Conservation (phyloP, 139 green algal species). For the Coelastrella sp. region DNA sequence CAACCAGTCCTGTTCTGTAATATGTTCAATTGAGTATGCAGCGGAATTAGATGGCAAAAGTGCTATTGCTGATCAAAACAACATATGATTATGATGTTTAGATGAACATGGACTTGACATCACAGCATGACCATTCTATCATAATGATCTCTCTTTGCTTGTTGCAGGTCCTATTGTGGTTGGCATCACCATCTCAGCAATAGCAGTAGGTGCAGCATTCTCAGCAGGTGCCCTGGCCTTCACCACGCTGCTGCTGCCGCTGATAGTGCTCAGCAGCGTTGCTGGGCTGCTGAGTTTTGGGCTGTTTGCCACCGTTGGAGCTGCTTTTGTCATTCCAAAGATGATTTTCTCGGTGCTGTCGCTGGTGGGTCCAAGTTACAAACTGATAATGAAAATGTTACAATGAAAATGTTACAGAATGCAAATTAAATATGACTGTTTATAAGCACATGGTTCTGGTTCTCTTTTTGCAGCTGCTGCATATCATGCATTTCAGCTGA, state of each 20-base stretch:
- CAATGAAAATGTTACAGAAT: too few species aligned
- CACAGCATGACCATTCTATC: not conserved
- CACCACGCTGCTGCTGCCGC: conserved; percentile 29
- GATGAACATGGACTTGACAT: not conserved
- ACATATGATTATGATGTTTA: not conserved
- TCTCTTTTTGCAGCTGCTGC: not conserved
- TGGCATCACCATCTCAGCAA: conserved; percentile 13
- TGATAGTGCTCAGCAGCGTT: conserved; percentile 17
- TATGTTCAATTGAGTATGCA: too few species aligned
- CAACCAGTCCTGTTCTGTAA: too few species aligned
- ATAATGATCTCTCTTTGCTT: too few species aligned
- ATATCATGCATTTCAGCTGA: too few species aligned
- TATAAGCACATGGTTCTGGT: not conserved
- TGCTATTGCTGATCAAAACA: not conserved
- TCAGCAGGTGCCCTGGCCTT: conserved; percentile 36
- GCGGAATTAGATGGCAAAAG: not conserved
- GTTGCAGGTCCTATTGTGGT: conserved; percentile 34
- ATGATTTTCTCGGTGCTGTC: conserved; percentile 29
- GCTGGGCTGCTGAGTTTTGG: conserved; percentile 31
- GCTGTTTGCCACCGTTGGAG: conserved; percentile 21
- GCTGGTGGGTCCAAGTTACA: not conserved
- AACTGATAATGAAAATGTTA: not conserved
- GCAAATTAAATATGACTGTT: too few species aligned
- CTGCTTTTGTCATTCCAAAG: conserved; percentile 19
- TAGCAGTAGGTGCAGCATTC: conserved; percentile 30